Evolutionary conservation across 441 rosid genomes (phyloP).

Genomic region (Populus trichocarpa): DNA sequence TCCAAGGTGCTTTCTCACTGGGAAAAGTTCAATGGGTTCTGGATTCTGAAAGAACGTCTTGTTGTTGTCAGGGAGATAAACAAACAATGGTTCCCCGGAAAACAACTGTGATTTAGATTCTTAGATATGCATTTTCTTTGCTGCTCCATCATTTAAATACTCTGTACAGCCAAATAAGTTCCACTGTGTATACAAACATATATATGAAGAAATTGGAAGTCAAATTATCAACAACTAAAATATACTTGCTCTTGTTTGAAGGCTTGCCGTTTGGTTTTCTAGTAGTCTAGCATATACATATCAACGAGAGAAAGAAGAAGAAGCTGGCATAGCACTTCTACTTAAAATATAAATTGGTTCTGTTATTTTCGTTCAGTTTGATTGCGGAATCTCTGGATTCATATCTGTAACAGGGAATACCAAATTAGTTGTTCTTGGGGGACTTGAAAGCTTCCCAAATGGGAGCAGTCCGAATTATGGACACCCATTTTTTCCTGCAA

Average conservation of each 20-base stretch:
- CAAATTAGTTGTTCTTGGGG: background rate
- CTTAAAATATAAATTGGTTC: background rate
- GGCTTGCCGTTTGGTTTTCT: background rate
- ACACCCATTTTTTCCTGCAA: background rate
- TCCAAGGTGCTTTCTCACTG: background rate
- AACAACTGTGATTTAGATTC: background rate
- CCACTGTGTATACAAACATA: conserved; percentile 10
- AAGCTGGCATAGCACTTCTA: background rate
- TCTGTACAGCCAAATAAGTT: conserved; percentile 5
- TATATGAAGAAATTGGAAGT: conserved; percentile 2
- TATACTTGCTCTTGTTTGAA: background rate
- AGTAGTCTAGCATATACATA: background rate
- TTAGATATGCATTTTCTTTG: conserved; percentile 2
- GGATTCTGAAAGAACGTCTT: background rate
- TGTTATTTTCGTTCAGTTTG: background rate
- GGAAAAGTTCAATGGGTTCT: background rate
- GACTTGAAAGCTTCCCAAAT: background rate
- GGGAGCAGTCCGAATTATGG: background rate
- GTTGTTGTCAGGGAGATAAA: background rate
- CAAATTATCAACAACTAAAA: background rate
- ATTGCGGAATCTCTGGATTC: background rate
- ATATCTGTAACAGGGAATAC: background rate
- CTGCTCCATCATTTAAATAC: background rate
- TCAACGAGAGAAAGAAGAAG: background rate
- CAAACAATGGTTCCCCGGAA: background rate